phyloP scores from a whole-genome alignment of 306 rosid genomes.

The Neltuma alba region DNA sequence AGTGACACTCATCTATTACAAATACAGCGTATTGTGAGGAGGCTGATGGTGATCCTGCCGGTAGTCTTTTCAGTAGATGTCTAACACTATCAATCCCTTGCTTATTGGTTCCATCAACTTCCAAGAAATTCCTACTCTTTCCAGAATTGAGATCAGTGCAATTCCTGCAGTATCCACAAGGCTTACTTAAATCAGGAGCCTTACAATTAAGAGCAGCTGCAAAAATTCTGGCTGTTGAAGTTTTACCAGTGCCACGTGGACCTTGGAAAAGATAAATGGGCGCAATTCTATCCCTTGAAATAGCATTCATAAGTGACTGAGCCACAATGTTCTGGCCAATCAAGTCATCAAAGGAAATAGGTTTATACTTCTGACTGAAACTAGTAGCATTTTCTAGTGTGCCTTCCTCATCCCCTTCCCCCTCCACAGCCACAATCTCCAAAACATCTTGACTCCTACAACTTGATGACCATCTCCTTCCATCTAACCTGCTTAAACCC shows the following conservation, averaged over 20 bases:
- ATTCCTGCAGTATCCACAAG: conserved; percentile 92
- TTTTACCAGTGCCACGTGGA: conserved; percentile 97
- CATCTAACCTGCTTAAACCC: conserved; percentile 95
- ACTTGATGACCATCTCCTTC: conserved; percentile 96
- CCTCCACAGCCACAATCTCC: conserved; percentile 77
- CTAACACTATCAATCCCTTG: conserved; percentile 81
- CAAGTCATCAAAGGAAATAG: conserved; percentile 77
- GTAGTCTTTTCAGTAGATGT: conserved; percentile 61
- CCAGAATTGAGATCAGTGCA: conserved; percentile 74
- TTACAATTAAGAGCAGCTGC: conserved; percentile 87
- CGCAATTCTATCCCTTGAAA: conserved; percentile 83
- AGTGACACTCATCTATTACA: conserved; percentile 94
- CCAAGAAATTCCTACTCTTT: conserved; percentile 69
- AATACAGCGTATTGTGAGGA: conserved; percentile 64
- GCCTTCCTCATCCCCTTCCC: conserved; percentile 78
- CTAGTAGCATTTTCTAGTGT: conserved; percentile 66
- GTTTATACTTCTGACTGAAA: conserved; percentile 86
- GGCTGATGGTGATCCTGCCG: conserved; percentile 49
- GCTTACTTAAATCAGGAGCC: conserved; percentile 73
- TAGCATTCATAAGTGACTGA: conserved; percentile 81
- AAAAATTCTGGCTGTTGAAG: conserved; percentile 89
- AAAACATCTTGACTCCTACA: conserved; percentile 91
- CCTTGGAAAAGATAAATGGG: conserved; percentile 99
- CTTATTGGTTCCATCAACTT: conserved; percentile 87
- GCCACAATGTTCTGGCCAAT: conserved; percentile 95